Evolutionary conservation across 2,329 filamentous ascomycete genomes (phyloP).

Genomic region (Diaporthe nobilis): DNA sequence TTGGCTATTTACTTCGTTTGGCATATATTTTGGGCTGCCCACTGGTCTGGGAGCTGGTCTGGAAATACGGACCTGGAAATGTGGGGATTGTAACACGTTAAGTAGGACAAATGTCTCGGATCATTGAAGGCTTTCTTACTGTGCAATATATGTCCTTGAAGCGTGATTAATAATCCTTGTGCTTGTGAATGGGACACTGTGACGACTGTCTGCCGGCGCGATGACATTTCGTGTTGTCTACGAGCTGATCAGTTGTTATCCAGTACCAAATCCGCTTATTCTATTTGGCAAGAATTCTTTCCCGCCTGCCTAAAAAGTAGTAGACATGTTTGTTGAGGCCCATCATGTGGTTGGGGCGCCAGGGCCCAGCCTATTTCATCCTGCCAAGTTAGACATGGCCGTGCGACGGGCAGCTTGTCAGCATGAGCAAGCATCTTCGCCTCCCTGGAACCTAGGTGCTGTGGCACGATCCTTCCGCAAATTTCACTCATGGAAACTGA

Average conservation of each 20-base stretch:
- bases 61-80: neutral
- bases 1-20: neutral
- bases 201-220: too few relatives aligned
- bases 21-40: neutral
- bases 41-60: neutral
- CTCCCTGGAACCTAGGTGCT: neutral
- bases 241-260: too few relatives aligned
- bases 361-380: too few relatives aligned
- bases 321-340: too few relatives aligned
- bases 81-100: neutral
- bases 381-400: accelerated
- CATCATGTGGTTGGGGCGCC: too few relatives aligned
- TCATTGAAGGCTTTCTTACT: too few relatives aligned
- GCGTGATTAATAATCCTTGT: neutral
- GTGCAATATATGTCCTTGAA: neutral
- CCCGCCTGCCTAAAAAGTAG: too few relatives aligned
- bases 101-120: neutral
- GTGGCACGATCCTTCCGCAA: too few relatives aligned
- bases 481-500: too few relatives aligned
- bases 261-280: too few relatives aligned
- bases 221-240: too few relatives aligned
- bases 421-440: neutral
- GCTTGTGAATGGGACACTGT: neutral
- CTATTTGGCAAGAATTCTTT: too few relatives aligned
- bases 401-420: neutral